Conservation (phyloP, 1,284 basidiomycete species). For the Cryptococcus hybrid region DNA sequence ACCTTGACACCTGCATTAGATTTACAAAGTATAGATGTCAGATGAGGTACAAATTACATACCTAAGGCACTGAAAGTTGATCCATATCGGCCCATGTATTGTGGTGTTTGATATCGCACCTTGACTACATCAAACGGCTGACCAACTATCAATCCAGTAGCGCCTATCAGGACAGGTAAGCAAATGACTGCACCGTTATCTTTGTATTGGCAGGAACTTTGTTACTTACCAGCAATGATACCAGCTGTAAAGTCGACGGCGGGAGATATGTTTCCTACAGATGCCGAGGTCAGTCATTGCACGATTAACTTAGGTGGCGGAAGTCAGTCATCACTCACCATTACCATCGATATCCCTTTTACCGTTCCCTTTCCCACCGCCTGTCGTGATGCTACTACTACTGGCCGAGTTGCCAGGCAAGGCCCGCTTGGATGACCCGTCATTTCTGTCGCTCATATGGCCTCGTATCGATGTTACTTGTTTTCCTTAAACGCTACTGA, state of each 20-base stretch:
- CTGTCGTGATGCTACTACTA: no score
- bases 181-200: background rate
- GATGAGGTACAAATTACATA: slow-evolving; percentile 18
- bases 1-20: slow-evolving; percentile 12
- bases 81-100: slow-evolving; percentile 39
- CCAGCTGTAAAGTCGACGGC: slow-evolving; percentile 46
- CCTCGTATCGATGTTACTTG: no score
- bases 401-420: no score
- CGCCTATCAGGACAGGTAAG: slow-evolving; percentile 26
- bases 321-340: slow-evolving; percentile 3
- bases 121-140: slow-evolving; percentile 51
- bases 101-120: slow-evolving; percentile 47
- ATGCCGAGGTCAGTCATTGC: background rate
- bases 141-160: slow-evolving; percentile 49
- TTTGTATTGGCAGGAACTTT: slow-evolving; percentile 1
- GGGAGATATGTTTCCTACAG: slow-evolving; percentile 16
- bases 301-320: no score
- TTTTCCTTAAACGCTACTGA: no score
- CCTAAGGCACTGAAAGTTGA: slow-evolving; percentile 44
- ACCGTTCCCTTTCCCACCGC: slow-evolving; percentile 9
- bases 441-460: no score
- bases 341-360: slow-evolving; percentile 5
- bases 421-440: no score
- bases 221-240: slow-evolving; percentile 39
- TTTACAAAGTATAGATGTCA: background rate